Evolutionary conservation across 192 early-diverging fungal species (phyloP), one percentile per base, ranked within the genome.

Genomic region (Chytriomyces confervae): DNA sequence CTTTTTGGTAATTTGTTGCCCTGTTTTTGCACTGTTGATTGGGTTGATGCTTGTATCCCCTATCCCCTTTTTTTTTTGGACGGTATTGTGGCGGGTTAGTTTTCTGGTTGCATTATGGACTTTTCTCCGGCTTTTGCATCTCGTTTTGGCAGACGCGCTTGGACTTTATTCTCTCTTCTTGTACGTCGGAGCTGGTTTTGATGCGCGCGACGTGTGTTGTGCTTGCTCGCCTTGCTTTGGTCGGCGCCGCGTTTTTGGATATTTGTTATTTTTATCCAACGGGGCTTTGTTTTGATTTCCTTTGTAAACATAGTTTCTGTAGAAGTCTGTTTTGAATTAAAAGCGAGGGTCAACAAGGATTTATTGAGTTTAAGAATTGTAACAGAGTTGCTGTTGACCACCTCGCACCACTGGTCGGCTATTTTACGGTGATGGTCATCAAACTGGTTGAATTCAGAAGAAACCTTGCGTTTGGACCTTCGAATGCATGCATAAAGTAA

Each of bases 101-200:
- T 50, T 70, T 49, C 36, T 5, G 47, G 69, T 70, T 70, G 69
- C 50, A 50, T 70, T 70, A 70, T 70, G 69, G 69, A 70, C 69
- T 70, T 70, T 50, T 24, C 69, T 57, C 20, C 53, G 53, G 53
- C 53, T 20, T 57, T 5, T 57, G 53, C 53, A 36, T 20, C 53
- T 57, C 20, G 53, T n/a, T 57, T 13, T 57, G 53, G 53, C 53
- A 57, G 53, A 57, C 53, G 53, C 53, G 13, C 20, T 13, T 57
- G 13, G 53, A 20, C 20, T 13, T 20, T 57, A 3, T 57, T 57
- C 20, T 57, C 20, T 13, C 20, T 57, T 57, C 20, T 13, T 57
- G 20, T 20, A 57, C 16, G 20, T 20, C 53, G 13, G 16, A 57
- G 2, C 3, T 57, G 53, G 20, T 57, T 57, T 27, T 2, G 53